These are phyloP conservation scores for Tephrocybe sp. DNA, from an alignment of 768 basidiomycete genomes.

Conservation along the genomic window DNA sequence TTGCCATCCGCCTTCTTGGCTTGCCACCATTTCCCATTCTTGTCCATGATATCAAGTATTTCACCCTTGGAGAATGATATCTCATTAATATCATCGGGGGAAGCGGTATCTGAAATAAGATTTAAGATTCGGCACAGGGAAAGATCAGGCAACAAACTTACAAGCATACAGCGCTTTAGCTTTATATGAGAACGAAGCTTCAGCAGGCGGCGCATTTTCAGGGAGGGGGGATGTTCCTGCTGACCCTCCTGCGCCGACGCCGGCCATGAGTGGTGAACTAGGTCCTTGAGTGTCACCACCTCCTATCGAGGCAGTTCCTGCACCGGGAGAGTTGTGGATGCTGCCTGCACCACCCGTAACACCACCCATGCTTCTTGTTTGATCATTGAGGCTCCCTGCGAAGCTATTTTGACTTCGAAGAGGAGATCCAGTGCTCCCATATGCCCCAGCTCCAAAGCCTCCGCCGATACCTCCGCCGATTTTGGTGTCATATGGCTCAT, in stretches of 20 bases:
- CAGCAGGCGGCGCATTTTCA: constrained; percentile 30
- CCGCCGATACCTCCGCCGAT: constrained; percentile 43
- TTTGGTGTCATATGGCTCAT: constrained; percentile 69
- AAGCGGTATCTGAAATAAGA: constrained; percentile 73
- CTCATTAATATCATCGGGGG: constrained; percentile 93
- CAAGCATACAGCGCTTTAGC: constrained; percentile 91
- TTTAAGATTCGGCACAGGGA: constrained; percentile 19
- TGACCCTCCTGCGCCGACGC: constrained; percentile 55
- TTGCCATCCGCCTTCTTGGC: constrained; percentile 75
- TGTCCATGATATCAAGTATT: constrained; percentile 88
- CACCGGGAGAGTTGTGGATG: constrained; percentile 47
- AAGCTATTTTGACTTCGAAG: constrained; percentile 56
- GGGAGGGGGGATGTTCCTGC: constrained; percentile 19
- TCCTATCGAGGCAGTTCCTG: constrained; percentile 39
- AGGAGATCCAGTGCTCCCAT: constrained; percentile 48
- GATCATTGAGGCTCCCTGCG: constrained; percentile 39
- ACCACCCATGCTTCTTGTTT: constrained; percentile 34
- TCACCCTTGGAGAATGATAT: constrained; percentile 93
- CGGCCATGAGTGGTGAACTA: constrained; percentile 67
- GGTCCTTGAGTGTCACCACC: constrained; percentile 48
- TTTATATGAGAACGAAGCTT: constrained; percentile 56
- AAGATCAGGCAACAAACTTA: constrained; percentile 35
- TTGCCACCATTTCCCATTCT: constrained; percentile 94
- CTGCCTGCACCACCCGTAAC: constrained; percentile 47
- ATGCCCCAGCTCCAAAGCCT: constrained; percentile 43